Evolutionary conservation across 805 yeast species (phyloP).

Genomic region (Jamesozyma jinghongensis): DNA sequence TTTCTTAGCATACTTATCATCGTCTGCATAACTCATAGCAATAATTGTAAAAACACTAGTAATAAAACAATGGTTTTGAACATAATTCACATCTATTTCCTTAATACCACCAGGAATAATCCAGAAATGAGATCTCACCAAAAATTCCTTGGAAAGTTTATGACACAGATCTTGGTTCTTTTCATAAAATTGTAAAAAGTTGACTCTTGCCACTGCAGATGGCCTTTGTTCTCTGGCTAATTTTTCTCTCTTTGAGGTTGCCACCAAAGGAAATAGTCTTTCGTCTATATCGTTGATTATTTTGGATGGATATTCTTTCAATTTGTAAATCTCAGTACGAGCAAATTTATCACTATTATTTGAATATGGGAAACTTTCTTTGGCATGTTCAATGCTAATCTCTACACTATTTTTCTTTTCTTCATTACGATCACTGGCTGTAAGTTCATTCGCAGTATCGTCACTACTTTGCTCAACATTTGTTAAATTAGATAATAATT

Average conservation of each 20-base stretch:
- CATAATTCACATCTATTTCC: slow-evolving; percentile 38
- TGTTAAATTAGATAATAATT: not conserved
- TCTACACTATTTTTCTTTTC: not conserved
- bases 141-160: slow-evolving; percentile 38
- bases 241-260: slow-evolving; percentile 21
- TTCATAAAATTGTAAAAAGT: slow-evolving; percentile 40
- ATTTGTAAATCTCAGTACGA: slow-evolving; percentile 8
- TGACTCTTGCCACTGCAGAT: slow-evolving; percentile 33
- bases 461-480: not conserved
- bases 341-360: not conserved
- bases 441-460: not conserved
- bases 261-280: slow-evolving; percentile 30
- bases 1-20: slow-evolving; percentile 39
- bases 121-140: slow-evolving; percentile 50
- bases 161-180: slow-evolving; percentile 37
- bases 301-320: slow-evolving; percentile 33
- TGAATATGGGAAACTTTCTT: not conserved
- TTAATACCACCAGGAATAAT: slow-evolving; percentile 54
- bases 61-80: slow-evolving; percentile 43
- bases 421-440: too few species aligned
- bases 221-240: slow-evolving; percentile 29
- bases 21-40: slow-evolving; percentile 50
- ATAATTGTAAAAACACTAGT: slow-evolving; percentile 44
- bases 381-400: not conserved
- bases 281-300: slow-evolving; percentile 33